These are phyloP conservation scores for Fusarium acutatum DNA, from an alignment of 2,329 filamentous ascomycete genomes.

Conservation along the genomic window DNA sequence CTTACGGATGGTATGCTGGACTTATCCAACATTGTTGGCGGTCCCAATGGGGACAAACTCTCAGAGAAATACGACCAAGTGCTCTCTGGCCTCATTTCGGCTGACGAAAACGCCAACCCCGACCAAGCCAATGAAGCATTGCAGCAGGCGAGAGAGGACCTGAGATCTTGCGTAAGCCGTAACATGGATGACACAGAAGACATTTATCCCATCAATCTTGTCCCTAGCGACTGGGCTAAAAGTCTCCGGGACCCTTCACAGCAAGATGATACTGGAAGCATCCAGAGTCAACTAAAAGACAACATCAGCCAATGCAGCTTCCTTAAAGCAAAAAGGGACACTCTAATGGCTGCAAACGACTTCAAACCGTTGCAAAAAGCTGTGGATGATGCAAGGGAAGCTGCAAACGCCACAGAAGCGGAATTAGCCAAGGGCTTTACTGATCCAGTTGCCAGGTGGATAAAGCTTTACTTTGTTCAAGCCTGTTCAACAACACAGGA, in stretches of 20 bases:
- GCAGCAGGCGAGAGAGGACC: neutral
- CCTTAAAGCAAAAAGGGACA: neutral
- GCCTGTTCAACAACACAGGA: too few species aligned
- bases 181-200: neutral
- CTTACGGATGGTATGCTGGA: neutral
- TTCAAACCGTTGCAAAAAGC: neutral
- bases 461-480: neutral
- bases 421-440: neutral
- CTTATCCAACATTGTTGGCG: rapidly evolving
- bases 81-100: neutral
- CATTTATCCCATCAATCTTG: neutral
- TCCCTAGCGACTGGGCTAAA: neutral
- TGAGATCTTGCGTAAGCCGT: neutral
- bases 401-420: neutral
- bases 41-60: neutral
- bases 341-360: neutral
- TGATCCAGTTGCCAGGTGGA: neutral
- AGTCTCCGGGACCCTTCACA: neutral
- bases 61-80: neutral
- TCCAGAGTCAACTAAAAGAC: neutral
- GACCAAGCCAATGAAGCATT: neutral
- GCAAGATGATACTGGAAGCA: neutral
- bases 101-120: neutral
- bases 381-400: neutral
- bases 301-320: neutral